Conservation (phyloP, 805 yeast species). For the Scheffersomyces amazonensis region DNA sequence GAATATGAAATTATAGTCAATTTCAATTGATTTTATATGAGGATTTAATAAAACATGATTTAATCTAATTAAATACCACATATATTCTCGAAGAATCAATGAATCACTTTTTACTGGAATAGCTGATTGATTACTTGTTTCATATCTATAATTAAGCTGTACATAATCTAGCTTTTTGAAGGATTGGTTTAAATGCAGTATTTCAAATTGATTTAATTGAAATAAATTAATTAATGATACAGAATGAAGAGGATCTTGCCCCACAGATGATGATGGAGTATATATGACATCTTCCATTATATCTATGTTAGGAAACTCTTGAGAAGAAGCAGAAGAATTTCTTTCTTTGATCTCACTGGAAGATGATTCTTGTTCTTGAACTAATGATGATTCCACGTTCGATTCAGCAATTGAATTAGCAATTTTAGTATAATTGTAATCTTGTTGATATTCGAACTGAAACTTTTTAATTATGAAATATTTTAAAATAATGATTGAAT, state of each 20-base stretch:
- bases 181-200: conserved; percentile 14
- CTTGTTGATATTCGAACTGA: background rate
- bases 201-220: conserved; percentile 21
- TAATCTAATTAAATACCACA: conserved; percentile 28
- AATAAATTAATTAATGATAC: conserved; percentile 2
- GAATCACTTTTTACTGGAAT: conserved; percentile 16
- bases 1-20: conserved; percentile 10
- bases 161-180: conserved; percentile 20
- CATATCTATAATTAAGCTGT: background rate
- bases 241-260: background rate
- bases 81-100: conserved; percentile 21
- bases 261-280: background rate
- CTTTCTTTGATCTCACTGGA: too few species aligned
- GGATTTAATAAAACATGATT: conserved; percentile 15
- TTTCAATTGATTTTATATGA: conserved; percentile 5
- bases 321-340: background rate
- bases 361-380: background rate
- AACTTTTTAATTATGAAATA: conserved; percentile 18
- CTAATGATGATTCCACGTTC: background rate
- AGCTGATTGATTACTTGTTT: background rate
- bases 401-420: background rate
- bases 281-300: conserved; percentile 2
- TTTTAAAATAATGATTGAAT: conserved; percentile 28
- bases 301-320: background rate
- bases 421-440: background rate